Evolutionary conservation across 805 yeast genomes (phyloP), one percentile per base, ranked within the genome.

Genomic region (Priceomyces castillae): DNA sequence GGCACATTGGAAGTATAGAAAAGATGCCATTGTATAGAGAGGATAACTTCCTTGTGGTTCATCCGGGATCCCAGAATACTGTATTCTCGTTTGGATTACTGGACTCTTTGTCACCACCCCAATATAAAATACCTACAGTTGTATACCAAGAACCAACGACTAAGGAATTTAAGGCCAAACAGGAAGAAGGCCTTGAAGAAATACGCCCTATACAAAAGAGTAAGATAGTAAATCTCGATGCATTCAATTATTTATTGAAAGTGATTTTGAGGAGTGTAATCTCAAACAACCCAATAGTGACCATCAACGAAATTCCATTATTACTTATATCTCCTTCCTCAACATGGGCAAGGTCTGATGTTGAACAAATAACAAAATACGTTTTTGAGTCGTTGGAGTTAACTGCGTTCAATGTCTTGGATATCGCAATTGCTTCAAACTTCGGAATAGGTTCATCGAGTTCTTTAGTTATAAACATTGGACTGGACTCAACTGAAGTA

Each of bases 81-180:
- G 68, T 84, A 42, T 86, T 87, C 22, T 86, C 85, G 51, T 82
- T 86, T 59, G 97, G 97, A 2, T 69, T 90, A 20, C 95, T 85
- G 52, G 83, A 78, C 41, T 71, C 86, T 1, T 73, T 87, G 48
- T 67, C 85, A 7, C 88, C 94, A 1, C 95, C 97, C 1, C 77
- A 81, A 19, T 78, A 77, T 49, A 79, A 80, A 44, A 71, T 90
- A 22, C 95, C 96, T n/a, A 82, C 96, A 0, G 71, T 72, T 30
- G 95, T 92, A 7, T 86, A 78, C 59, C 69, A 66, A 40, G 71
- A 74, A 48, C 57, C 68, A 9, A 55, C 22, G 43, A 64, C 56
- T 49, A 61, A 50, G 54, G 68, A 48, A 42, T 78, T 62, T 53
- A 65, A 70, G 38, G 63, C 77, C 10, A 57, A 59, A 16, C 67